Evolutionary conservation across 2,329 filamentous ascomycete species (phyloP).

Genomic region (Neobulgaria alba): DNA sequence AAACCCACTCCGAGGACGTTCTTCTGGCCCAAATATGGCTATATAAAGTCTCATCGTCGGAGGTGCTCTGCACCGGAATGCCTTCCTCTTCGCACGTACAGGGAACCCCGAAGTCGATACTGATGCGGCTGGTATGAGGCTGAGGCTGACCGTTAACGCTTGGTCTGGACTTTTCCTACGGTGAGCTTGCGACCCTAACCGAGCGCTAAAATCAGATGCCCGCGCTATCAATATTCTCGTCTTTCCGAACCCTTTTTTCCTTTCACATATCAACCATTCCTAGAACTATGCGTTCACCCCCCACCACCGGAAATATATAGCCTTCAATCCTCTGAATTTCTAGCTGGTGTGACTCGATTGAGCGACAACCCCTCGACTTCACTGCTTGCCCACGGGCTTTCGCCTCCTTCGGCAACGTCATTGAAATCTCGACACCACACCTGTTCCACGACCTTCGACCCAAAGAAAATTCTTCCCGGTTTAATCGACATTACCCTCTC

Average conservation of each 20-base stretch:
- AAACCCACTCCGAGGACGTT: no score
- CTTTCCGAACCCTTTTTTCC: background rate
- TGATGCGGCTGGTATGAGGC: background rate
- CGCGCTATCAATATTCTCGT: background rate
- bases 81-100: no score
- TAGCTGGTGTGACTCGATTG: background rate
- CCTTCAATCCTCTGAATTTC: background rate
- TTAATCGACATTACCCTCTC: background rate
- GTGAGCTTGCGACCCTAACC: no score
- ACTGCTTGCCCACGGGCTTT: background rate
- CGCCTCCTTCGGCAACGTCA: background rate
- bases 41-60: no score
- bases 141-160: background rate
- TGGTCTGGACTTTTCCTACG: no score
- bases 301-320: background rate
- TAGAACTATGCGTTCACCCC: background rate
- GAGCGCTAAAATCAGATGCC: background rate
- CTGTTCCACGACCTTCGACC: background rate
- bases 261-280: background rate
- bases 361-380: background rate
- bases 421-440: constrained; percentile 1
- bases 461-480: background rate
- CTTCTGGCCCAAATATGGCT: no score
- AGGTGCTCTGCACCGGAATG: no score
- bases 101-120: no score